phyloP scores from a whole-genome alignment of 345 rosid species.

The Lumnitzera littorea region DNA sequence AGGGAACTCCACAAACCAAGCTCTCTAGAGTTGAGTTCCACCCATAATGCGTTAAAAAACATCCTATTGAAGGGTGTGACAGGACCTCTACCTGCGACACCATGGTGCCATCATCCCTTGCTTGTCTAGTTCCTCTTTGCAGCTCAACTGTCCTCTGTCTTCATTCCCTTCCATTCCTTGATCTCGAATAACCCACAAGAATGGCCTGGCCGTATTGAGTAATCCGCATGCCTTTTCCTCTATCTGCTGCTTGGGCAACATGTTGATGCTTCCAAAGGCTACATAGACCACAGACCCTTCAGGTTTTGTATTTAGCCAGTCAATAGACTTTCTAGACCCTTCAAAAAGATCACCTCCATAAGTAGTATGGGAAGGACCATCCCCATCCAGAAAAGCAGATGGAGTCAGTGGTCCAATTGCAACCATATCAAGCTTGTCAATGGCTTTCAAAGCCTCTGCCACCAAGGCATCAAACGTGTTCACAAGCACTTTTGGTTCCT shows the following conservation, averaged over 20 bases:
- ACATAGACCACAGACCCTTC: conserved; percentile 27
- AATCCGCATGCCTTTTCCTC: conserved; percentile 34
- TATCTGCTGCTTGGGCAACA: conserved; percentile 28
- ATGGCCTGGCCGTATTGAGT: conserved; percentile 19
- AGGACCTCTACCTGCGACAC: conserved; percentile 28
- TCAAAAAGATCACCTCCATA: conserved; percentile 23
- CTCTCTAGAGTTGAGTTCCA: conserved; percentile 28
- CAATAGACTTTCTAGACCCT: conserved; percentile 11
- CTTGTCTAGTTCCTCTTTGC: conserved; percentile 19
- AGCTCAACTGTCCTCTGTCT: conserved; percentile 21
- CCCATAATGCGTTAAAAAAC: conserved; percentile 29
- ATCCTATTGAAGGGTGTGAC: conserved; percentile 18
- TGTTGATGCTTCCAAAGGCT: conserved; percentile 37
- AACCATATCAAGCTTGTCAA: conserved; percentile 14
- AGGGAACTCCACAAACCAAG: conserved; percentile 17
- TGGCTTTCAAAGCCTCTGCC: conserved; percentile 25
- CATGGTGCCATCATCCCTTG: conserved; percentile 19
- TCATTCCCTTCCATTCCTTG: conserved; percentile 8
- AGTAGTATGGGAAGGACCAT: background rate
- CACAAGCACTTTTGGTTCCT: conserved; percentile 38
- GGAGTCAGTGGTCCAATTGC: conserved; percentile 46
- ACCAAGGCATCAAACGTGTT: conserved; percentile 56
- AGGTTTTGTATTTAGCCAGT: conserved; percentile 33
- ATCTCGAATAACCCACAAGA: conserved; percentile 45
- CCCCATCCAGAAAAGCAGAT: conserved; percentile 8